These are phyloP conservation scores for Nepenthes mirabilis DNA, from an alignment of 148 eudicot genomes.

Conservation along the genomic window DNA sequence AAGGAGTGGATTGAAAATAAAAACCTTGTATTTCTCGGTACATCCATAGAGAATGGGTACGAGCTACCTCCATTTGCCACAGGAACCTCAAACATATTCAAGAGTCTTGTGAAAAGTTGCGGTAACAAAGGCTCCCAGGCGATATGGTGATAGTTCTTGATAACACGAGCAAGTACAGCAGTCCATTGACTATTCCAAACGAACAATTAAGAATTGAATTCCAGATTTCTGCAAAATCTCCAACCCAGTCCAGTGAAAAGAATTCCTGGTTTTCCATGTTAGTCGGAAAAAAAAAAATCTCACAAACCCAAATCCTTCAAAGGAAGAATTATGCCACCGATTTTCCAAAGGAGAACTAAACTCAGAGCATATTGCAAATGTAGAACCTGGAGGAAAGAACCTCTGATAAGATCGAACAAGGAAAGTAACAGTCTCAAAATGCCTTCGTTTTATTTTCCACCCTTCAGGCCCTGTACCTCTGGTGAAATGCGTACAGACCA, in stretches of 20 bases:
- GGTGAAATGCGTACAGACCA: conserved; percentile 77
- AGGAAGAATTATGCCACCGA: conserved; percentile 96
- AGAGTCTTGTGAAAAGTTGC: conserved; percentile 52
- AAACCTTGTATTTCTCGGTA: conserved; percentile 87
- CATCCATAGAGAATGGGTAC: conserved; percentile 17
- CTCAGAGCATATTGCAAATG: conserved; percentile 88
- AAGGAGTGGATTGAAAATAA: conserved; percentile 74
- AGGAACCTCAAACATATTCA: conserved; percentile 95
- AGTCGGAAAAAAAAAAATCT: conserved; percentile 87
- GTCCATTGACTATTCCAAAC: conserved; percentile 98
- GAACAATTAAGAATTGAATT: conserved; percentile 76
- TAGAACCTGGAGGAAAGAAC: conserved; percentile 87
- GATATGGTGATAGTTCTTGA: conserved; percentile 53
- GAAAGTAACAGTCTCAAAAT: conserved; percentile 85
- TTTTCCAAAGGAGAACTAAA: conserved; percentile 79
- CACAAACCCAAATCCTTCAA: conserved; percentile 92
- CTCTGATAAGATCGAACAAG: conserved; percentile 90
- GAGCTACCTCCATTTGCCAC: background rate
- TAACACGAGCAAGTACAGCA: conserved; percentile 83
- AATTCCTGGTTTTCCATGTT: conserved; percentile 77
- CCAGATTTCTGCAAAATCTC: conserved; percentile 50
- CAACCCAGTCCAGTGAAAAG: conserved; percentile 61
- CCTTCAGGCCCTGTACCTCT: conserved; percentile 98
- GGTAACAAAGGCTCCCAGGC: conserved; percentile 75
- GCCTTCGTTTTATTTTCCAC: conserved; percentile 91